Base-by-base conservation (phyloP, 768 basidiomycete genomes). In the Pulveroboletus sp. region DNA sequence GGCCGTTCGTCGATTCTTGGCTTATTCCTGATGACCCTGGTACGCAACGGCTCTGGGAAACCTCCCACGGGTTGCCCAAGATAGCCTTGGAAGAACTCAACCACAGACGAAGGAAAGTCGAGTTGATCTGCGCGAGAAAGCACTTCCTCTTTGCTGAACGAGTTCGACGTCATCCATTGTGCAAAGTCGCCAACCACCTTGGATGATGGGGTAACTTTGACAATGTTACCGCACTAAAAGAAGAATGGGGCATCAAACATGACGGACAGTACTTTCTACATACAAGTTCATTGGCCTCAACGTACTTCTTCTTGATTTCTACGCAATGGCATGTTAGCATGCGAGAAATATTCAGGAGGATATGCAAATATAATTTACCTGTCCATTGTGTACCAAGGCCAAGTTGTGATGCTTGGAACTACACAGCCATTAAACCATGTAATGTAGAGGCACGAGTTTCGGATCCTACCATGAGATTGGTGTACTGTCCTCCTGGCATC, bases 171-270 rank as follows among this genome's bases (percentile, higher is more conserved):
- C 93, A 97, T 94, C 87, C 89, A 97, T 71, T 99, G 97, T 16
- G 97, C 97, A 70, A 99, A 97, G 75, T 99, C 97, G 21, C 97
- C 97, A 41, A 97, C 94, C 40, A 95, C 92, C 75, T 98, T 99
- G 36, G 97, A 98, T 12, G 97, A 97, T 25, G 97, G 97, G 21
- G 97, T 99, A 59, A 98, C 95, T 79, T 99, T 99, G 77, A 98
- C 86, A 67, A 99, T 87, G 59, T 97, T 93, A 39, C 97, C 97
- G 67, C 95, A 98, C 85, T 93, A 56, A 29, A 50, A 42, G 51
- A 38, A 48, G 23, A 35, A 43, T 59, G 42, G 55, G 43, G 27
- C 12, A 43, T 24, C 29, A 31, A 39, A 37, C 5, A 19, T 17
- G 29, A 23, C 23, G 13, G 32, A 45, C 6, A 40, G 14, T 35